Conservation (phyloP, 345 rosid genomes). For the Hibiscus syriacus region DNA sequence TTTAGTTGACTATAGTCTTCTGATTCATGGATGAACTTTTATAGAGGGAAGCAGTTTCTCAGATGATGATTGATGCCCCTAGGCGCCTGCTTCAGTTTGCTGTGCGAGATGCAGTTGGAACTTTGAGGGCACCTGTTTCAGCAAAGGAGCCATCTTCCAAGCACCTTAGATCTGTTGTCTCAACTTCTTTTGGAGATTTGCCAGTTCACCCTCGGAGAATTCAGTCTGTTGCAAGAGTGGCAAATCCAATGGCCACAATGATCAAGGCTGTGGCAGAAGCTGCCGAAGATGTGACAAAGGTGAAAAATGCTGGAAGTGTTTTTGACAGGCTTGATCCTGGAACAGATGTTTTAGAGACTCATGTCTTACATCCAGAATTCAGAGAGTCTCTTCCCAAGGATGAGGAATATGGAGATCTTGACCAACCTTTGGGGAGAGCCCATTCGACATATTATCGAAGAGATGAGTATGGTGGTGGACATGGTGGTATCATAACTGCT, state of each 20-base stretch:
- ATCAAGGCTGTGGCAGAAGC: slow-evolving; percentile 91
- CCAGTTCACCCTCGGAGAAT: slow-evolving; percentile 47
- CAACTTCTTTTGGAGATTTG: slow-evolving; percentile 34
- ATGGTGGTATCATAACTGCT: slow-evolving; percentile 26
- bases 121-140: slow-evolving; percentile 37
- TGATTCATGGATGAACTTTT: slow-evolving; percentile 10
- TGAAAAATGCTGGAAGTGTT: slow-evolving; percentile 47
- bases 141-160: slow-evolving; percentile 50
- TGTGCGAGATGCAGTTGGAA: slow-evolving; percentile 88
- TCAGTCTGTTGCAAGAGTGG: slow-evolving; percentile 51
- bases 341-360: slow-evolving; percentile 19
- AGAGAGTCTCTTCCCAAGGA: slow-evolving; percentile 33
- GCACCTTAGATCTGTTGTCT: slow-evolving; percentile 59
- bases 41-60: slow-evolving; percentile 60
- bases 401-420: slow-evolving; percentile 34
- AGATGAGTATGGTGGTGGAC: slow-evolving; percentile 34
- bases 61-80: slow-evolving; percentile 53
- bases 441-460: slow-evolving; percentile 22
- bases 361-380: slow-evolving; percentile 20
- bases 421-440: slow-evolving; percentile 25
- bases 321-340: slow-evolving; percentile 81
- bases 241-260: slow-evolving; percentile 66
- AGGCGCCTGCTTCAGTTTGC: slow-evolving; percentile 57
- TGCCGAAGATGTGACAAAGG: slow-evolving; percentile 14
- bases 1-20: not conserved